A percentile compares a stretch with the other conserved stretches of the same genome.
Evolutionary conservation across 176 grass and related monocot species (phyloP).

Genomic region (Triticum turgidum): DNA sequence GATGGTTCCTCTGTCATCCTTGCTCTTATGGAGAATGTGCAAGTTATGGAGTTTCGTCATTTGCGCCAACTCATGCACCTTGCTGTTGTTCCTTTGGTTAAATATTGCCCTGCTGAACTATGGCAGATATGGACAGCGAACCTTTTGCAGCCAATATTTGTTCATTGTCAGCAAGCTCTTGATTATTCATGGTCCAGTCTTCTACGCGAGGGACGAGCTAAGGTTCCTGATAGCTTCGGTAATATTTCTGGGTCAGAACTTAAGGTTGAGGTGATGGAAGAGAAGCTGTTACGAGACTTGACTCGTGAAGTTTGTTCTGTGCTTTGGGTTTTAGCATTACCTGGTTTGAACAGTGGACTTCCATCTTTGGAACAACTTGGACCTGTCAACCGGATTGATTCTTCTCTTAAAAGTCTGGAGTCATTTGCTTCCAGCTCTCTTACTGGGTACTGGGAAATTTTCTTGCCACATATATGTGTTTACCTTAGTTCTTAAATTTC

Average conservation of each 20-base stretch:
- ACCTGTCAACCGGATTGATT: slow-evolving; percentile 69
- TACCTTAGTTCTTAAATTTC: slow-evolving; percentile 22
- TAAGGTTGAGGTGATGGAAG: slow-evolving; percentile 97
- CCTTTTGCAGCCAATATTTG: slow-evolving; percentile 79
- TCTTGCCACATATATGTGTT: slow-evolving; percentile 1
- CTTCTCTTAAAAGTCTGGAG: slow-evolving; percentile 62
- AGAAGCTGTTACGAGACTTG: slow-evolving; percentile 91
- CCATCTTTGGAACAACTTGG: slow-evolving; percentile 91
- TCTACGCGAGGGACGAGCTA: slow-evolving; percentile 70
- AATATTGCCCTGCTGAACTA: slow-evolving; percentile 68
- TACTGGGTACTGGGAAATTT: slow-evolving; percentile 57
- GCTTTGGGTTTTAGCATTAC: slow-evolving; percentile 73
- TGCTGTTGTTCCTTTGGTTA: slow-evolving; percentile 81
- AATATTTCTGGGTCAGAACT: slow-evolving; percentile 90
- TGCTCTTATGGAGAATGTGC: slow-evolving; percentile 79
- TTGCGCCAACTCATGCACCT: slow-evolving; percentile 91
- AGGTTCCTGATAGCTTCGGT: slow-evolving; percentile 88
- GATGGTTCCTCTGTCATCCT: slow-evolving; percentile 64
- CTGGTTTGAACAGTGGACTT: slow-evolving; percentile 72
- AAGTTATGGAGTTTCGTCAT: slow-evolving; percentile 95
- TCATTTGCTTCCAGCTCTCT: slow-evolving; percentile 73
- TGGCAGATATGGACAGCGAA: slow-evolving; percentile 63
- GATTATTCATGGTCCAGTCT: slow-evolving; percentile 86
- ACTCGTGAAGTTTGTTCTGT: slow-evolving; percentile 89
- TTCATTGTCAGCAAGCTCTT: slow-evolving; percentile 90